Conservation (phyloP, 2,329 filamentous ascomycete genomes). For the Stachybotrys elegans region DNA sequence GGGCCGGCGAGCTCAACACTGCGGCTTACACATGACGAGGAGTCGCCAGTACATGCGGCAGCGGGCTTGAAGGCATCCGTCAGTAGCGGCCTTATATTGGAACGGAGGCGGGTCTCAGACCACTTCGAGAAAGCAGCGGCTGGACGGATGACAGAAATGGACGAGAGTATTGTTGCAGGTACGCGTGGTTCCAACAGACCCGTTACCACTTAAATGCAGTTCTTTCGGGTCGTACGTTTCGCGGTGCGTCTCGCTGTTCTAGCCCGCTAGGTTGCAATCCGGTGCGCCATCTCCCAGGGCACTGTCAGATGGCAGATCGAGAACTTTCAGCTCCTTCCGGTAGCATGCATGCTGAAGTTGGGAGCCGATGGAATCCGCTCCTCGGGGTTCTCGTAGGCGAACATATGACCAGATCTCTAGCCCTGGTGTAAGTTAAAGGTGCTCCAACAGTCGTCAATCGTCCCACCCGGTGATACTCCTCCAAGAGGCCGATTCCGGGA, state of each 20-base stretch:
- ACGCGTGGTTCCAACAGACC: slow-evolving; percentile 33
- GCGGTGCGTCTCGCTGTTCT: slow-evolving; percentile 28
- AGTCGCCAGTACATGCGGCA: too few relatives aligned
- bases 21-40: too few relatives aligned
- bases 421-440: slow-evolving; percentile 58
- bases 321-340: slow-evolving; percentile 46
- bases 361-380: slow-evolving; percentile 56
- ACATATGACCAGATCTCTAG: slow-evolving; percentile 50
- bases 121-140: slow-evolving; percentile 54
- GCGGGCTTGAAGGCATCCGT: too few relatives aligned
- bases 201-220: slow-evolving; percentile 44
- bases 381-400: slow-evolving; percentile 62
- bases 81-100: slow-evolving; percentile 28
- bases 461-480: slow-evolving; percentile 62
- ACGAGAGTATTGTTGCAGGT: slow-evolving; percentile 50
- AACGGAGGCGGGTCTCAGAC: slow-evolving; percentile 46
- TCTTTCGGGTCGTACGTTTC: slow-evolving; percentile 10
- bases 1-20: too few relatives aligned
- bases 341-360: slow-evolving; percentile 63
- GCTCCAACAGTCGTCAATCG: slow-evolving; percentile 71
- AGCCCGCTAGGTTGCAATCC: slow-evolving; percentile 12
- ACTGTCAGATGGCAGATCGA: slow-evolving; percentile 2
- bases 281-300: slow-evolving; percentile 1
- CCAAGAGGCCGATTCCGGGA: slow-evolving; percentile 43
- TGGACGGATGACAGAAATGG: slow-evolving; percentile 48